These are phyloP conservation scores for Cenchrus fungigraminus DNA, from an alignment of 176 grass and related monocot genomes.

Conservation along the genomic window DNA sequence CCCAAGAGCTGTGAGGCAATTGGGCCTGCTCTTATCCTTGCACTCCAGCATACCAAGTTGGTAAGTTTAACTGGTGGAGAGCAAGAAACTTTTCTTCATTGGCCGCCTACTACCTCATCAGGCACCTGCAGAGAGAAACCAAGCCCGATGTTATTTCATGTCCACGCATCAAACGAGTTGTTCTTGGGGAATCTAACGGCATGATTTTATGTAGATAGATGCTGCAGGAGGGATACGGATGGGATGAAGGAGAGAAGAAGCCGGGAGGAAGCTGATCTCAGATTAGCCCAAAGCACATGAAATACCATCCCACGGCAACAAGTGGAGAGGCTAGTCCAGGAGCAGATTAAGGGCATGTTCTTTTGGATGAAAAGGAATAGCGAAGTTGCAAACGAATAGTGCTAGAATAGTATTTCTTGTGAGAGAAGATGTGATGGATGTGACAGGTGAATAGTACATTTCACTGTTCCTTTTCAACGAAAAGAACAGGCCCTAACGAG, in stretches of 20 bases:
- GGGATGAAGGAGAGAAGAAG: background rate
- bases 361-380: no score
- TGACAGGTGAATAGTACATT: no score
- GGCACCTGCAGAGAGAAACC: slow-evolving; percentile 50
- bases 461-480: no score
- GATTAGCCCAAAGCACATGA: slow-evolving; percentile 63
- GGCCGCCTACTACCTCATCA: slow-evolving; percentile 40
- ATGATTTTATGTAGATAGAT: slow-evolving; percentile 87
- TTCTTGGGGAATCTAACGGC: slow-evolving; percentile 32
- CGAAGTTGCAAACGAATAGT: no score
- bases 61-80: slow-evolving; percentile 54
- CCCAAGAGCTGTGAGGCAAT: slow-evolving; percentile 79
- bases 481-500: no score
- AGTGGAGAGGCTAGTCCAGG: background rate
- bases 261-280: background rate
- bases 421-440: no score
- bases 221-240: slow-evolving; percentile 30
- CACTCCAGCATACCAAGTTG: slow-evolving; percentile 82
- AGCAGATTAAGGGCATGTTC: slow-evolving; percentile 17
- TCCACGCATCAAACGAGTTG: slow-evolving; percentile 44
- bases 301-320: slow-evolving; percentile 59
- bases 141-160: slow-evolving; percentile 86
- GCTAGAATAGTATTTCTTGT: no score
- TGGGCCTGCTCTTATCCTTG: slow-evolving; percentile 80
- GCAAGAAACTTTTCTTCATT: slow-evolving; percentile 44